Percentiles rank a stretch among this genome's conserved stretches.
Conservation (phyloP, 176 grass and related monocot genomes). For the Triticum monococcum region DNA sequence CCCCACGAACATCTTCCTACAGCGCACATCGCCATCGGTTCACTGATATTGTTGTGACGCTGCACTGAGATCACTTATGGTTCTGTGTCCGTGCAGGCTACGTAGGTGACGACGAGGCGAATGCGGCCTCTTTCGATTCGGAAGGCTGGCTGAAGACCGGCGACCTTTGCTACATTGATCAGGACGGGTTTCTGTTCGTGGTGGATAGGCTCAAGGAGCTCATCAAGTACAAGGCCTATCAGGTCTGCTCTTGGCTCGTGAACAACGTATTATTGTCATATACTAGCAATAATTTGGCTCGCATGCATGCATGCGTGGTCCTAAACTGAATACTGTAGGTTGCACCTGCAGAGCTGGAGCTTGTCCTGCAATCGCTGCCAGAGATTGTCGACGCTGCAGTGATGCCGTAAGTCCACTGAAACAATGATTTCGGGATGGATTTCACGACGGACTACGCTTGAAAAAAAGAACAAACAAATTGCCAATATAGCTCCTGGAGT, state of each 20-base stretch:
- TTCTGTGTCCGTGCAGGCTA: conserved; percentile 46
- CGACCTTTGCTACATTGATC: conserved; percentile 77
- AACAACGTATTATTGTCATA: not conserved
- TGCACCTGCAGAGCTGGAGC: conserved; percentile 75
- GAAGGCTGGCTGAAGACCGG: conserved; percentile 80
- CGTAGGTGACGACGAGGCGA: conserved; percentile 70
- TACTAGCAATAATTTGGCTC: not conserved
- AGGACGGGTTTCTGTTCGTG: conserved; percentile 62
- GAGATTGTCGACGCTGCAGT: conserved; percentile 68
- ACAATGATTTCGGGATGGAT: no score
- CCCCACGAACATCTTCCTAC: not conserved
- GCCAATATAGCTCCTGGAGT: not conserved
- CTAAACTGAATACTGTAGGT: conserved; percentile 41
- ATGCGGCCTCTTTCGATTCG: conserved; percentile 44
- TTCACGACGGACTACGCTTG: no score
- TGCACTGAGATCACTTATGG: not conserved
- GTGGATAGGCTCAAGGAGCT: conserved; percentile 78
- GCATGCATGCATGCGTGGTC: not conserved
- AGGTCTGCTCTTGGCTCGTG: conserved; percentile 36
- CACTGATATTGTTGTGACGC: no score
- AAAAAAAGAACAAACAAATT: not conserved
- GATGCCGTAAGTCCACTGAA: conserved; percentile 53
- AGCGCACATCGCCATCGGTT: not conserved
- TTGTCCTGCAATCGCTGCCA: conserved; percentile 57
- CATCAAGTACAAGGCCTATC: conserved; percentile 94